Conservation (phyloP, 2,329 filamentous ascomycete genomes). For the Ceratocystis diversiconidia region DNA sequence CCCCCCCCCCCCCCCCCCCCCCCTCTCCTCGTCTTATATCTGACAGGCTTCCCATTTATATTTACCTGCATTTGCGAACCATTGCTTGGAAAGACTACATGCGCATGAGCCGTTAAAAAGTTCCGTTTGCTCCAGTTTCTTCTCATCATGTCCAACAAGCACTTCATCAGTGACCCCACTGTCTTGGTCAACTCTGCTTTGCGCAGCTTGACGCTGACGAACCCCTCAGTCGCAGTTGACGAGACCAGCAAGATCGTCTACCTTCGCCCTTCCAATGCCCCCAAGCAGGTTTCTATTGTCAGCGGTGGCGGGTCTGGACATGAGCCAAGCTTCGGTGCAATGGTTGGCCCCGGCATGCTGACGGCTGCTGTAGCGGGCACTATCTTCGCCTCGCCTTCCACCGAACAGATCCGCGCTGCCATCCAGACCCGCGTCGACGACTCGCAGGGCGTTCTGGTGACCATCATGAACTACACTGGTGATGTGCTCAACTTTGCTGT, state of each 20-base stretch:
- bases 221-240: slow-evolving; percentile 72
- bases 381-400: slow-evolving; percentile 69
- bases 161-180: slow-evolving; percentile 77
- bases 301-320: slow-evolving; percentile 84
- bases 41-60: not conserved
- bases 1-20: no score
- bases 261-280: slow-evolving; percentile 39
- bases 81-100: not conserved
- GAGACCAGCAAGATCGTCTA: slow-evolving; percentile 71
- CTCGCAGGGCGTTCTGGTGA: slow-evolving; percentile 64
- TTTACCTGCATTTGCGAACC: not conserved
- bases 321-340: slow-evolving; percentile 74
- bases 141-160: slow-evolving; percentile 46
- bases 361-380: slow-evolving; percentile 73
- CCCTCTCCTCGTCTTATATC: not conserved
- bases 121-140: not conserved
- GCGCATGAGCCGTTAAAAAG: not conserved
- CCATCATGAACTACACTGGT: slow-evolving; percentile 90
- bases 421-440: slow-evolving; percentile 59
- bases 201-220: slow-evolving; percentile 62
- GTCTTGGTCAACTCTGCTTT: slow-evolving; percentile 67
- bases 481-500: slow-evolving; percentile 87
- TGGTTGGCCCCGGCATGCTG: slow-evolving; percentile 70
- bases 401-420: slow-evolving; percentile 67
- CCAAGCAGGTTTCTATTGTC: slow-evolving; percentile 63